Evolutionary conservation across 192 early-diverging fungal genomes (phyloP).

Genomic region (Funneliformis geosporum): DNA sequence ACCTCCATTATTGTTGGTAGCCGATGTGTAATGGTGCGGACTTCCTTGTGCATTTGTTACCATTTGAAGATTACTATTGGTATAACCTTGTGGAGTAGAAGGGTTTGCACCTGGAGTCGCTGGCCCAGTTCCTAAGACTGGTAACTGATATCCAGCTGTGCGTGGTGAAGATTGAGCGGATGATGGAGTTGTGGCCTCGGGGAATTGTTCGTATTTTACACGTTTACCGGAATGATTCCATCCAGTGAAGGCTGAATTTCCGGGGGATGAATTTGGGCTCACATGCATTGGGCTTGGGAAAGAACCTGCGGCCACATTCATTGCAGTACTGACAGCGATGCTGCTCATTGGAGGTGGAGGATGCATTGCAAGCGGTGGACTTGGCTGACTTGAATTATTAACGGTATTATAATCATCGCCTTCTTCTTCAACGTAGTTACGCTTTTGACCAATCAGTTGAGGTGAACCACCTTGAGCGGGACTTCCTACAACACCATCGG

Average conservation of each 20-base stretch:
- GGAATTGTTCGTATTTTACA: constrained; percentile 30
- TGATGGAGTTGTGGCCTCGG: constrained; percentile 27
- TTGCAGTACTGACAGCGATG: constrained; percentile 15
- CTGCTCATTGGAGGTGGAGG: constrained; percentile 27
- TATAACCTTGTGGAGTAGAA: constrained; percentile 24
- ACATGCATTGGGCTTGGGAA: constrained; percentile 33
- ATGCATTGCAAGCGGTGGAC: constrained; percentile 31
- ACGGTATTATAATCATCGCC: constrained; percentile 24
- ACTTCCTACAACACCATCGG: constrained; percentile 22
- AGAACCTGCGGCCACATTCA: constrained; percentile 30
- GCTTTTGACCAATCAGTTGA: constrained; percentile 33
- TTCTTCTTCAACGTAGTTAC: constrained; percentile 21
- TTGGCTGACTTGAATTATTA: constrained; percentile 25
- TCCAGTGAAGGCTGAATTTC: constrained; percentile 24
- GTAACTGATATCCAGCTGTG: constrained; percentile 15
- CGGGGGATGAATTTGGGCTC: constrained; percentile 26
- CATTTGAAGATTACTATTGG: constrained; percentile 28
- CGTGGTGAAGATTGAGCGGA: constrained; percentile 27
- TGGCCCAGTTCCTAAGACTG: constrained; percentile 19
- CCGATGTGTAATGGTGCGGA: constrained; percentile 14
- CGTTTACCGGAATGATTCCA: constrained; percentile 26
- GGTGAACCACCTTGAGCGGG: constrained; percentile 18
- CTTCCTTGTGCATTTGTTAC: constrained; percentile 31
- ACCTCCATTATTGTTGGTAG: not conserved
- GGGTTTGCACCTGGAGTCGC: constrained; percentile 11